These are phyloP conservation scores for Lasiodiplodia sp. DNA, from an alignment of 2,329 filamentous ascomycete species.

Conservation along the genomic window DNA sequence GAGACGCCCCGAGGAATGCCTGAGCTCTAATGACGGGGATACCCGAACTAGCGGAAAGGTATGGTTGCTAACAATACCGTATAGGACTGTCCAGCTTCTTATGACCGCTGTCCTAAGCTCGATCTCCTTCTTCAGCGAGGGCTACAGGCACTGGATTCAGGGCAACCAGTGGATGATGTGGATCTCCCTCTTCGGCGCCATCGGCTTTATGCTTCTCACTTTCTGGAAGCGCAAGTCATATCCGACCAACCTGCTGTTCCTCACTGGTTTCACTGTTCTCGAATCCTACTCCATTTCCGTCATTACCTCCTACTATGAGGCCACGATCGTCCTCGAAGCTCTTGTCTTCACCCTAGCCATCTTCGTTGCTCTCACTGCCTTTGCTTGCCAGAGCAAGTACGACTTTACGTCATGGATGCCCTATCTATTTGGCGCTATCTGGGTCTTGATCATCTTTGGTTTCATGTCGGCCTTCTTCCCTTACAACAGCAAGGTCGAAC, in stretches of 20 bases:
- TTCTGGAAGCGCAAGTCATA: constrained; percentile 97
- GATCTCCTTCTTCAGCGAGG: constrained; percentile 81
- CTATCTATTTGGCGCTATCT: constrained; percentile 88
- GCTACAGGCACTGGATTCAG: constrained; percentile 89
- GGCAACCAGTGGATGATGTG: constrained; percentile 83
- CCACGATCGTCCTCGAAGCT: constrained; percentile 84
- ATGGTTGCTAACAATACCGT: neutral
- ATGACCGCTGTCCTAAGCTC: constrained; percentile 81
- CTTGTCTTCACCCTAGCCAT: constrained; percentile 80
- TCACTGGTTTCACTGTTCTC: constrained; percentile 85
- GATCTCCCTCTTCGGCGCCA: constrained; percentile 81
- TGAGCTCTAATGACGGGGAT: neutral
- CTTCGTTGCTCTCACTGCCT: constrained; percentile 72
- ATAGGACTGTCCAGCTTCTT: constrained; percentile 81
- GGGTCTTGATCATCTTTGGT: constrained; percentile 89
- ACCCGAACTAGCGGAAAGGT: constrained; percentile 42
- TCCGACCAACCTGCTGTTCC: constrained; percentile 92
- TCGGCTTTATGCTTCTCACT: constrained; percentile 84
- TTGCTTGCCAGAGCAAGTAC: constrained; percentile 97
- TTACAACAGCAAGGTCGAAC: constrained; percentile 78
- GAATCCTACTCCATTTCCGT: constrained; percentile 95
- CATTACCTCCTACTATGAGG: constrained; percentile 88
- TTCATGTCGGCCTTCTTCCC: constrained; percentile 94
- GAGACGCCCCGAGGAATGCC: neutral
- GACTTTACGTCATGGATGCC: constrained; percentile 98